Base-by-base conservation (phyloP, 106 monocot genomes). In the Phalaenopsis equestris region DNA sequence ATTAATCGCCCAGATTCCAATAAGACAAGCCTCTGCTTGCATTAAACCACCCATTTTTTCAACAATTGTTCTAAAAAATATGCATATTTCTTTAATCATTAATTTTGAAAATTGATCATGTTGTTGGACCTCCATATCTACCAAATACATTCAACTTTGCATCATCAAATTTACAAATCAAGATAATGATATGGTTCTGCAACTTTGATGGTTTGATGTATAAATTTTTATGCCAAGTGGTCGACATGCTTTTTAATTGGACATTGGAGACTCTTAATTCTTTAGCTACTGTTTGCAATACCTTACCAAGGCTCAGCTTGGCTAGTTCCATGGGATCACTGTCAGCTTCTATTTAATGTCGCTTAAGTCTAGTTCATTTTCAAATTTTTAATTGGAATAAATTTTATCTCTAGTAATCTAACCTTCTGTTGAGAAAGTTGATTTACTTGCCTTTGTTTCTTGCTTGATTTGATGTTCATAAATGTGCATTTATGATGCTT, bases 401-500 rank as follows among this genome's bases (percentile, higher is more conserved):
- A 39, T 39, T 70, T 38, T 70, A 70, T 70, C 70, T 70, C 15
- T 11, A 10, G 21, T 21, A 61, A 61, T 61, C 61, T n/a, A 21
- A 5, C 21, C 19, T 18, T 4, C 61, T 23, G 21, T 61, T 61
- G 19, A 61, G 61, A 61, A 61, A n/a, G 61, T 21, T 21, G 8
- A 23, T n/a, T 61, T 61, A 70, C 2, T 70, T 12, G 9, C 3
- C 14, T 70, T 14, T 70, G 4, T 70, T 38, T 70, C 39, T 70
- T 70, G 30, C 38, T 70, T 70, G 38, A 70, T 39, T 11, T 70
- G 2, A 23, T 70, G 2, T 70, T 70, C 70, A 15, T 70, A 21
- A 70, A 70, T 36, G 64, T 30, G 36, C 70, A 70, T 70, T 70
- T 70, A 38, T 70, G 36, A 70, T 70, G 4, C 70, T 70, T 70